phyloP scores from a whole-genome alignment of 306 rosid genomes.

The Quercus suber region DNA sequence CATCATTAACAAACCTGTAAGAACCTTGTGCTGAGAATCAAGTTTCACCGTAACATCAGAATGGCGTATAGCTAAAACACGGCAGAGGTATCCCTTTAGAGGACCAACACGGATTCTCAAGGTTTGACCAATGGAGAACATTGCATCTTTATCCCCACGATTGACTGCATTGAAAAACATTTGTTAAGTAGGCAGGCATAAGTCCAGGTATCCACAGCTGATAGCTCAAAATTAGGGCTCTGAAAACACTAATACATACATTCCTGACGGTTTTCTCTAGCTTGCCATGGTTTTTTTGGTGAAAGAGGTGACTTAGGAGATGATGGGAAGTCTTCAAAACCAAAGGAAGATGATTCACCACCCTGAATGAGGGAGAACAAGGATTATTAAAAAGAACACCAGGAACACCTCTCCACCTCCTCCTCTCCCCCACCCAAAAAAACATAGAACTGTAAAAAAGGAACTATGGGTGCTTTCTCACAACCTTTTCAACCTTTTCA shows the following conservation, averaged over 20 bases:
- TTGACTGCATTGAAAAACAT: constrained; percentile 60
- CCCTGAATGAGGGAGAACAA: constrained; percentile 49
- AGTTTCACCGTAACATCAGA: constrained; percentile 91
- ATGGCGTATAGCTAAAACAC: constrained; percentile 83
- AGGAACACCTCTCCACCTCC: background rate
- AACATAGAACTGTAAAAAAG: background rate
- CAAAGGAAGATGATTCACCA: constrained; percentile 43
- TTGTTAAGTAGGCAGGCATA: constrained; percentile 18
- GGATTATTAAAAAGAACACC: constrained; percentile 17
- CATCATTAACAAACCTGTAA: constrained; percentile 65
- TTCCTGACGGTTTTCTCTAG: constrained; percentile 51
- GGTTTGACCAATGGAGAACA: constrained; percentile 87
- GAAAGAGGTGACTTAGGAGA: constrained; percentile 92
- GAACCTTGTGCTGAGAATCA: constrained; percentile 95
- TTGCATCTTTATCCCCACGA: constrained; percentile 52
- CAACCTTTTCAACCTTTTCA: constrained; percentile 63
- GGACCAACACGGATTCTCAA: constrained; percentile 96
- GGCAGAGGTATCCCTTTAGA: constrained; percentile 94
- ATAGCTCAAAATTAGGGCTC: constrained; percentile 11
- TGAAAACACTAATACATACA: constrained; percentile 44
- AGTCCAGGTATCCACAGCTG: constrained; percentile 16
- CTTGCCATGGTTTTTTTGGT: constrained; percentile 78
- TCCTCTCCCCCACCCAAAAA: background rate
- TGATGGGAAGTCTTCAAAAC: constrained; percentile 61
- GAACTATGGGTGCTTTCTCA: background rate